A percentile compares a stretch with the other conserved stretches of the same genome.
These are phyloP conservation scores for Stevia rebaudiana DNA, from an alignment of 140 eudicot genomes.

Conservation along the genomic window DNA sequence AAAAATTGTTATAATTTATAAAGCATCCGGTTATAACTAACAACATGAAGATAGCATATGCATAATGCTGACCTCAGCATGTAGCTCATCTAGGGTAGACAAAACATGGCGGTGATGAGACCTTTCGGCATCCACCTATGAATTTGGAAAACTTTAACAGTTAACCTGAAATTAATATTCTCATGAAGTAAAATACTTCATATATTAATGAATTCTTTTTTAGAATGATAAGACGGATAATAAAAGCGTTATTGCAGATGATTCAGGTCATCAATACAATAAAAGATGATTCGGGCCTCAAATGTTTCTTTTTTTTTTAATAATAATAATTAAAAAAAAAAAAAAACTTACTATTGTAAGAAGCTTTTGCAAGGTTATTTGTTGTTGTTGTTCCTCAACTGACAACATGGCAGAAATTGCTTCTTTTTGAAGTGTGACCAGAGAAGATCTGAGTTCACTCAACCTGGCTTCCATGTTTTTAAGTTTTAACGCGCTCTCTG, in stretches of 20 bases:
- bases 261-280: neutral
- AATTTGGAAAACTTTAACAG: slow-evolving; percentile 15
- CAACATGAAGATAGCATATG: neutral
- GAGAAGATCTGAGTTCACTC: slow-evolving; percentile 59
- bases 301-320: no score
- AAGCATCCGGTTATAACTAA: neutral
- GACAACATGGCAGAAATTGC: slow-evolving; percentile 84
- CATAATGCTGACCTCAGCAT: slow-evolving; percentile 49
- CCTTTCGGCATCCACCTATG: slow-evolving; percentile 82
- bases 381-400: slow-evolving; percentile 90
- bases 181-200: neutral
- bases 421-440: slow-evolving; percentile 72
- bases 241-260: neutral
- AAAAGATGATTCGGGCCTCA: neutral
- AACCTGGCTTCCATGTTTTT: slow-evolving; percentile 61
- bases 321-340: no score
- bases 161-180: slow-evolving; percentile 10
- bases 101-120: slow-evolving; percentile 61
- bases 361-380: slow-evolving; percentile 73
- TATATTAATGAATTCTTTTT: neutral
- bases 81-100: slow-evolving; percentile 58
- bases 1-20: neutral
- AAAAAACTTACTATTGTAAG: slow-evolving; percentile 49
- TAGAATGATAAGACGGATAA: neutral
- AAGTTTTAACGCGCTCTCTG: slow-evolving; percentile 58